These are phyloP conservation scores for Oidiodendron maius DNA, from an alignment of 495 filamentous ascomycete genomes.

Conservation along the genomic window DNA sequence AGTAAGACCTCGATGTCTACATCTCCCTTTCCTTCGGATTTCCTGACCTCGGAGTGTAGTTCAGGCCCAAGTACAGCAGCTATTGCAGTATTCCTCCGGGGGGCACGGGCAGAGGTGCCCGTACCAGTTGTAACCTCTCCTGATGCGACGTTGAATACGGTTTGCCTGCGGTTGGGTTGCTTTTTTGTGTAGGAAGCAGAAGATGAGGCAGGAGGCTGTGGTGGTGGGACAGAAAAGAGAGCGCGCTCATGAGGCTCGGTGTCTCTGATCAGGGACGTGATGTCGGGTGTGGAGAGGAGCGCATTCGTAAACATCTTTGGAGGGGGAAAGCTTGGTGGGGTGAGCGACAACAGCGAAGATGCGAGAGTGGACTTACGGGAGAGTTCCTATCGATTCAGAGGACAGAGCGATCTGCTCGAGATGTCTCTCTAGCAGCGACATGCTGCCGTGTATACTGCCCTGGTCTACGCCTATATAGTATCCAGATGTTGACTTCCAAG, in stretches of 20 bases:
- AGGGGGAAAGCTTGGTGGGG: slow-evolving; percentile 62
- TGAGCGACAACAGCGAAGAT: slow-evolving; percentile 28
- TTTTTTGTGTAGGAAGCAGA: slow-evolving; percentile 26
- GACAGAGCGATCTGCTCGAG: slow-evolving; percentile 88
- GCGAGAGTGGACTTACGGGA: slow-evolving; percentile 55
- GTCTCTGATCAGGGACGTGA: slow-evolving; percentile 90
- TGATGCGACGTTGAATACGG: slow-evolving; percentile 48
- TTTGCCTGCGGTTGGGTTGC: slow-evolving; percentile 37
- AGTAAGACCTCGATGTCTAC: slow-evolving; percentile 85
- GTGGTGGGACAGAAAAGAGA: slow-evolving; percentile 81
- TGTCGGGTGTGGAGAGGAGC: slow-evolving; percentile 79
- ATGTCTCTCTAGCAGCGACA: slow-evolving; percentile 76
- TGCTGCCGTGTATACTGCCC: too few relatives aligned
- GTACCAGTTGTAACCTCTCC: slow-evolving; percentile 47
- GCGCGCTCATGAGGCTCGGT: slow-evolving; percentile 94
- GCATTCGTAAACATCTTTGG: slow-evolving; percentile 97
- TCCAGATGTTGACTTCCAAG: background rate
- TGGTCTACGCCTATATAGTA: background rate
- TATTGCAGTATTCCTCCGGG: slow-evolving; percentile 75
- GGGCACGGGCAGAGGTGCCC: slow-evolving; percentile 37
- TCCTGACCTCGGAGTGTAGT: slow-evolving; percentile 73
- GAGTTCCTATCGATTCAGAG: slow-evolving; percentile 72
- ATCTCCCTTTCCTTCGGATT: slow-evolving; percentile 53
- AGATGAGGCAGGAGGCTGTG: slow-evolving; percentile 38
- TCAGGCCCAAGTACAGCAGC: slow-evolving; percentile 84